These are phyloP conservation scores for Kodamaea neixiangensis DNA, from an alignment of 805 yeast species.

Conservation along the genomic window DNA sequence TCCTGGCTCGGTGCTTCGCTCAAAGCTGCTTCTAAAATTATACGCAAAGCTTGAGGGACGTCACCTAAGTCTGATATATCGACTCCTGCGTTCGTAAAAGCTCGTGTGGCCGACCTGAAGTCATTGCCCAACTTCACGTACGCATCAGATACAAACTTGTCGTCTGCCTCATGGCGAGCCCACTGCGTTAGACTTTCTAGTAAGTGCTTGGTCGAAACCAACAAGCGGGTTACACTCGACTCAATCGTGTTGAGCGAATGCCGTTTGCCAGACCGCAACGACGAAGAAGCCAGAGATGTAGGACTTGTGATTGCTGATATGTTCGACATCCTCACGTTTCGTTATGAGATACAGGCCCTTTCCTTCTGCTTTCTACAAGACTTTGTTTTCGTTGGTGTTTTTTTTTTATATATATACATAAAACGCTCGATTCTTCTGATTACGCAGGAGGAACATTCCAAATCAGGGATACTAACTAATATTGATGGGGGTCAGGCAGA, in stretches of 20 bases:
- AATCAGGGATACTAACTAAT: neutral
- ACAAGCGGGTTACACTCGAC: slow-evolving; percentile 71
- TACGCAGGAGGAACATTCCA: neutral
- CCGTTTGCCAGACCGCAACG: slow-evolving; percentile 14
- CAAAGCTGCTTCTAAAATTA: slow-evolving; percentile 81
- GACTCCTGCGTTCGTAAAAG: slow-evolving; percentile 76
- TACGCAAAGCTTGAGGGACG: slow-evolving; percentile 80
- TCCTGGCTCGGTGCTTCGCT: slow-evolving; percentile 84
- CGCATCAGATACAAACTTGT: slow-evolving; percentile 82
- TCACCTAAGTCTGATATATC: slow-evolving; percentile 85
- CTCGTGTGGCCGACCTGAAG: slow-evolving; percentile 80
- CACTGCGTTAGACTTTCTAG: slow-evolving; percentile 86
- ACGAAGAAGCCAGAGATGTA: slow-evolving; percentile 7
- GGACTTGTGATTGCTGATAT: slow-evolving; percentile 4
- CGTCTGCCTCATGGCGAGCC: slow-evolving; percentile 81
- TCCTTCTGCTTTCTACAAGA: neutral
- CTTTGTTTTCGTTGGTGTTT: neutral
- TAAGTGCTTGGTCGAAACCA: slow-evolving; percentile 86
- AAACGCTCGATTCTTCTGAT: neutral
- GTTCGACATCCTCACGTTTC: slow-evolving; percentile 10
- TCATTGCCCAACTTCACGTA: slow-evolving; percentile 93
- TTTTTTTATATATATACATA: neutral
- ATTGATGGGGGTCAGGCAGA: neutral
- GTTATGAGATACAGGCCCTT: neutral
- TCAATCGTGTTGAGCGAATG: slow-evolving; percentile 57